These are phyloP conservation scores for Aureobasidium sp. DNA, from an alignment of 2,329 filamentous ascomycete species.

Conservation along the genomic window DNA sequence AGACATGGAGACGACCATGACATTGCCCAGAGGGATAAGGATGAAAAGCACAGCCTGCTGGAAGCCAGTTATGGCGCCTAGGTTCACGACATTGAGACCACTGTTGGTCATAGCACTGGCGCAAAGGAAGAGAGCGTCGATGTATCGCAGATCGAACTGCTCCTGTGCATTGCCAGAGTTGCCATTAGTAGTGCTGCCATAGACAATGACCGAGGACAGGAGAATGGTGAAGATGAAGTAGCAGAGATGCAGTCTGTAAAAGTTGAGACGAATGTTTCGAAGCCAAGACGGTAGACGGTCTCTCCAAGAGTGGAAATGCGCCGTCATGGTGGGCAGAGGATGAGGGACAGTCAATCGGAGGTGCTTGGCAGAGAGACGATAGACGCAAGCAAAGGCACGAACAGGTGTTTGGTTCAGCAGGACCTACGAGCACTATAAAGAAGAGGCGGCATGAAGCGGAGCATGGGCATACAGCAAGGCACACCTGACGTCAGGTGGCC, in stretches of 20 bases:
- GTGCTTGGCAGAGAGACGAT: background rate
- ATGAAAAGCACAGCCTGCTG: constrained; percentile 18
- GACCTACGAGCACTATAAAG: background rate
- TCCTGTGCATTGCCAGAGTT: background rate
- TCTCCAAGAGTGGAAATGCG: background rate
- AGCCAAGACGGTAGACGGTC: background rate
- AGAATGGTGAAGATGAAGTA: constrained; percentile 20
- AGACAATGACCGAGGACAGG: constrained; percentile 18
- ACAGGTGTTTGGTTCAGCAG: background rate
- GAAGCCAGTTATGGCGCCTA: constrained; percentile 17
- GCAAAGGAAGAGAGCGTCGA: constrained; percentile 20
- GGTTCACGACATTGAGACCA: constrained; percentile 18
- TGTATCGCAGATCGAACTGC: constrained; percentile 13
- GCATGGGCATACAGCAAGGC: background rate
- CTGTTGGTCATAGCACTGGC: constrained; percentile 19
- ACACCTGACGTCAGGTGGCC: background rate
- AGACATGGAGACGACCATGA: constrained; percentile 18
- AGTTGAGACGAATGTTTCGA: constrained; percentile 9
- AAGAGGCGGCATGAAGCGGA: background rate
- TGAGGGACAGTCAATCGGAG: background rate
- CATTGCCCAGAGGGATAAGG: constrained; percentile 17
- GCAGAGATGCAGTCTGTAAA: constrained; percentile 18
- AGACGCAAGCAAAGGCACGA: background rate
- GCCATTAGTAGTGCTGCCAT: constrained; percentile 15
- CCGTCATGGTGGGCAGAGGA: background rate